Percentiles rank a stretch among this genome's conserved stretches.
phyloP scores from a whole-genome alignment of 495 filamentous ascomycete genomes.

The Letharia lupina region DNA sequence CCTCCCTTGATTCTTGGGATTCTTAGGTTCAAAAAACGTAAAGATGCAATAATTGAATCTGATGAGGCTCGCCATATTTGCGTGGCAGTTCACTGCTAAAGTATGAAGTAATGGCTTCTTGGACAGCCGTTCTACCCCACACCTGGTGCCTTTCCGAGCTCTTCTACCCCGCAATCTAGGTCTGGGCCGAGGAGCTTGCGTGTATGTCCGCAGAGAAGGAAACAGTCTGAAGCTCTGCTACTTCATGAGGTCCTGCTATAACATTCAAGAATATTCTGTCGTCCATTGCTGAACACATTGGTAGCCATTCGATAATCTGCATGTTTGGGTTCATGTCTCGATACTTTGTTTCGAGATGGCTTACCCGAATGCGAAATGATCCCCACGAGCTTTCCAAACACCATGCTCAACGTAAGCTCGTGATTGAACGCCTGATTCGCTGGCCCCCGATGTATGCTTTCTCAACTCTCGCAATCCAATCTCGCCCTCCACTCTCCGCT shows the following conservation, averaged over 20 bases:
- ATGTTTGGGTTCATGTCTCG: background rate
- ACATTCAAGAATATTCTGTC: background rate
- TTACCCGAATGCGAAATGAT: background rate
- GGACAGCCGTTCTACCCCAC: constrained; percentile 9
- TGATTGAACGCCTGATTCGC: constrained; percentile 1
- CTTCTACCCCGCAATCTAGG: constrained; percentile 20
- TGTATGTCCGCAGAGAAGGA: background rate
- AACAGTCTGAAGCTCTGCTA: background rate
- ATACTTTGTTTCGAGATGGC: background rate
- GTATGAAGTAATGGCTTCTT: constrained; percentile 10
- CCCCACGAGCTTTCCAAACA: constrained; percentile 5
- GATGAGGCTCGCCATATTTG: background rate
- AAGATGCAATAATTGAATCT: background rate
- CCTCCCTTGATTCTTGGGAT: background rate
- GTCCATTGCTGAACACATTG: background rate
- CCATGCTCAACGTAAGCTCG: constrained; percentile 10
- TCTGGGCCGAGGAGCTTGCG: constrained; percentile 15
- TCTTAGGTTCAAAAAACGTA: background rate
- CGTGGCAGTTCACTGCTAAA: background rate
- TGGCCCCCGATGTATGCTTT: background rate
- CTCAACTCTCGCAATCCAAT: background rate
- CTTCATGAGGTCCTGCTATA: background rate
- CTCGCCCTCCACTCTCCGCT: background rate
- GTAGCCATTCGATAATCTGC: background rate
- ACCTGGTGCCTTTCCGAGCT: constrained; percentile 33